These are phyloP conservation scores for Aureobasidium sp. DNA, from an alignment of 2,329 filamentous ascomycete species.

Conservation along the genomic window DNA sequence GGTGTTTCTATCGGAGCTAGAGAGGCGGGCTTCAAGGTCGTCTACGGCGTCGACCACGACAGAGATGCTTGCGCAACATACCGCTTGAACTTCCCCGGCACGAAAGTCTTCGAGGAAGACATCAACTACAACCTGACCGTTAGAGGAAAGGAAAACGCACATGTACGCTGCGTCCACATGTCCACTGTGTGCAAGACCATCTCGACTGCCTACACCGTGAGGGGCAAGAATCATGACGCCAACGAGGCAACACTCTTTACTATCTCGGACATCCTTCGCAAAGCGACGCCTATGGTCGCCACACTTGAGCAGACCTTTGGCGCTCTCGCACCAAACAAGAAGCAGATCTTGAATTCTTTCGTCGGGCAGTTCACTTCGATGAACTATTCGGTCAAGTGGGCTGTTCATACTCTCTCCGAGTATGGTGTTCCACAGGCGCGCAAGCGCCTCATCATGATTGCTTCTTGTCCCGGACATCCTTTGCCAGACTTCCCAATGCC, in stretches of 20 bases:
- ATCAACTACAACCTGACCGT: neutral
- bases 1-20: slow-evolving; percentile 58
- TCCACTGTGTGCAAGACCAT: slow-evolving; percentile 72
- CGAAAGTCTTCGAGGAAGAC: slow-evolving; percentile 14
- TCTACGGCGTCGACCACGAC: slow-evolving; percentile 57
- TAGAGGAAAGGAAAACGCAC: neutral
- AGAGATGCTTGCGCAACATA: slow-evolving; percentile 50
- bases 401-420: slow-evolving; percentile 42
- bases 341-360: slow-evolving; percentile 49
- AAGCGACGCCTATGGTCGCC: slow-evolving; percentile 55
- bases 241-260: slow-evolving; percentile 53
- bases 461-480: slow-evolving; percentile 55
- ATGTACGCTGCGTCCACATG: slow-evolving; percentile 44
- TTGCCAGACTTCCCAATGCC: slow-evolving; percentile 55
- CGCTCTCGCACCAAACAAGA: slow-evolving; percentile 43
- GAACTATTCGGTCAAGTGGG: slow-evolving; percentile 65
- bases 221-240: slow-evolving; percentile 50
- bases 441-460: slow-evolving; percentile 43
- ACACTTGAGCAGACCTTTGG: slow-evolving; percentile 76
- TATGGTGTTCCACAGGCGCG: slow-evolving; percentile 44
- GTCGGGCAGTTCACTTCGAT: slow-evolving; percentile 55
- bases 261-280: slow-evolving; percentile 45
- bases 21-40: slow-evolving; percentile 49
- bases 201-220: slow-evolving; percentile 58
- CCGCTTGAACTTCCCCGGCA: slow-evolving; percentile 45